phyloP scores from a whole-genome alignment of 345 rosid genomes.

The Geranium brycei region DNA sequence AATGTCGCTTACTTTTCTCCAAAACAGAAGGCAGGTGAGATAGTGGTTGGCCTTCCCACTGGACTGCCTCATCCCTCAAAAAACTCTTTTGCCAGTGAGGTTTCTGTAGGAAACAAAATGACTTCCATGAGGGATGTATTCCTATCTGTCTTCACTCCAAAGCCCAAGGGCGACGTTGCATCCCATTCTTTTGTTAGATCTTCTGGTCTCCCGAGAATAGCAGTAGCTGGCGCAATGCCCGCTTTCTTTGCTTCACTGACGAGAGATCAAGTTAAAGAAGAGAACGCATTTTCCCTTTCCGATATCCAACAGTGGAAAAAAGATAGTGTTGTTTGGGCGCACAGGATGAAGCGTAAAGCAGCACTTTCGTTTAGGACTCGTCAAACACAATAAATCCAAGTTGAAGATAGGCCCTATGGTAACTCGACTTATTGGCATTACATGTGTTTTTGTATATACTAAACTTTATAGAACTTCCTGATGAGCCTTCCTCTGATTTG shows the following conservation, averaged over 20 bases:
- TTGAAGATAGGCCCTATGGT: neutral
- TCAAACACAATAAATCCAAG: neutral
- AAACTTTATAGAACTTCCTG: neutral
- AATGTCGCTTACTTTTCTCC: neutral
- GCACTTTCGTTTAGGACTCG: neutral
- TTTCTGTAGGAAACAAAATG: neutral
- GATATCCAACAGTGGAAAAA: neutral
- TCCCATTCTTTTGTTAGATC: neutral
- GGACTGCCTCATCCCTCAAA: neutral
- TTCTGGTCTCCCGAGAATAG: neutral
- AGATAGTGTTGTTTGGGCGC: neutral
- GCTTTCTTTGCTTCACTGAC: neutral
- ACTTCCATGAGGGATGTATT: neutral
- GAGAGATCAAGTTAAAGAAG: neutral
- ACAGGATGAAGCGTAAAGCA: neutral
- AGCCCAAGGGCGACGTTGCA: neutral
- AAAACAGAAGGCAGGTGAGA: neutral
- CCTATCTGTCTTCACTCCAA: neutral
- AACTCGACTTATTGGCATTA: neutral
- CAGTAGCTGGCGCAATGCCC: neutral
- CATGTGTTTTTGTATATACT: neutral
- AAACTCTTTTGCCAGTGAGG: neutral
- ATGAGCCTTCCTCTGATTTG: neutral
- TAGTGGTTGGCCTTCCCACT: neutral
- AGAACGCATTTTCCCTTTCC: neutral